Conservation (phyloP, 176 grass and related monocot genomes). For the Oryza nivara region DNA sequence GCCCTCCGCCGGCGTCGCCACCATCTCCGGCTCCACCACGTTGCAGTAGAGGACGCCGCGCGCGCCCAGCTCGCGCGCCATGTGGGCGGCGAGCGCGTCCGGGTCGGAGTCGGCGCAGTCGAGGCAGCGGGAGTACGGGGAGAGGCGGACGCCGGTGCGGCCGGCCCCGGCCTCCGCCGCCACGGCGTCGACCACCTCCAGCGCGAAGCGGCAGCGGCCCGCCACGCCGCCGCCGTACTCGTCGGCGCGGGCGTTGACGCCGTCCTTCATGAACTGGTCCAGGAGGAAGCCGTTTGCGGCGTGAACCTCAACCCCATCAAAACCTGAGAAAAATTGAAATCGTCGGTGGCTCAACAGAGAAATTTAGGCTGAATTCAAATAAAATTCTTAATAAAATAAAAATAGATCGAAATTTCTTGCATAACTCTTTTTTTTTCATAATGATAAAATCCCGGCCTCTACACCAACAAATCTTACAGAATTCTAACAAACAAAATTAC, state of each 20-base stretch:
- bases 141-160: constrained; percentile 55
- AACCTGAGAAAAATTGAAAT: background rate
- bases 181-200: constrained; percentile 53
- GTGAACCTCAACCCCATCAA: constrained; percentile 74
- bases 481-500: no score
- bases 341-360: no score
- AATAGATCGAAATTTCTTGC: no score
- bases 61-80: constrained; percentile 13
- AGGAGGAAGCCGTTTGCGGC: constrained; percentile 54
- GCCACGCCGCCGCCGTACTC: constrained; percentile 48
- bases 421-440: no score
- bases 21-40: constrained; percentile 47
- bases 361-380: no score
- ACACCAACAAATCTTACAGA: no score
- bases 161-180: constrained; percentile 33
- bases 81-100: constrained; percentile 40
- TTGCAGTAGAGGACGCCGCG: constrained; percentile 47
- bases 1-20: background rate
- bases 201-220: constrained; percentile 54
- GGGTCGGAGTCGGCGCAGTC: constrained; percentile 42
- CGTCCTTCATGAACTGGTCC: constrained; percentile 65
- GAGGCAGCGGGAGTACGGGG: constrained; percentile 45
- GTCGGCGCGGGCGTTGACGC: constrained; percentile 45
- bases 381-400: no score
- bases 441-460: no score